Evolutionary conservation across 2,329 filamentous ascomycete genomes (phyloP).

Genomic region (Ophiostoma sp.): DNA sequence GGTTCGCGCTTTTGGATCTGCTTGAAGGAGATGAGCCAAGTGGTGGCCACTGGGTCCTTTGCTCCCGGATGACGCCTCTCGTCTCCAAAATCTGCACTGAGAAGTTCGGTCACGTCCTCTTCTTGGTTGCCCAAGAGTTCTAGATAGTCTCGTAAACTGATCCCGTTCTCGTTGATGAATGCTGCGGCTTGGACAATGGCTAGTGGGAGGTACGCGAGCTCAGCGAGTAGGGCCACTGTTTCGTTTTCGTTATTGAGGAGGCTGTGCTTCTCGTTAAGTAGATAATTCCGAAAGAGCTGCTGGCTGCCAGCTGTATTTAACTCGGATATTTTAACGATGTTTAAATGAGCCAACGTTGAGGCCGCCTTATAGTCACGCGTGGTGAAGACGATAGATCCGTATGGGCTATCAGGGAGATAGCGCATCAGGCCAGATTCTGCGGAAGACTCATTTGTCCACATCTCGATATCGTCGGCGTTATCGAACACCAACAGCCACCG

Average conservation of each 20-base stretch:
- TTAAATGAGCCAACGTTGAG: too few species aligned
- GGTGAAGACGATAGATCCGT: slow-evolving; percentile 13
- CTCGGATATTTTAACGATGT: background rate
- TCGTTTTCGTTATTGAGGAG: slow-evolving; percentile 2
- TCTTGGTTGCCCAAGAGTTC: too few species aligned
- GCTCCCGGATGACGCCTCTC: too few species aligned
- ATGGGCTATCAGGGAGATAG: too few species aligned
- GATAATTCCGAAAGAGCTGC: slow-evolving; percentile 27
- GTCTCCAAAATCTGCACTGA: too few species aligned
- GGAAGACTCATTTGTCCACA: background rate
- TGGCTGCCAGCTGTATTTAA: background rate
- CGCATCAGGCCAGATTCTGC: background rate
- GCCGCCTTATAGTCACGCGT: too few species aligned
- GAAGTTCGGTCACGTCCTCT: too few species aligned
- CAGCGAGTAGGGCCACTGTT: slow-evolving; percentile 9
- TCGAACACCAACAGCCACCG: slow-evolving; percentile 43
- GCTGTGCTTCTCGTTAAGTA: slow-evolving; percentile 18
- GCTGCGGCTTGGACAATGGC: slow-evolving; percentile 25
- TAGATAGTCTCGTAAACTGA: background rate
- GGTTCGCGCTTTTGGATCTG: too few species aligned
- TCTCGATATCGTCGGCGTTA: slow-evolving; percentile 38
- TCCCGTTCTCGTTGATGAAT: slow-evolving; percentile 23
- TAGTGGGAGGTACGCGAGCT: slow-evolving; percentile 22
- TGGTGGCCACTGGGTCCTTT: too few species aligned
- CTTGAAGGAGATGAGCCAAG: too few species aligned